Base-by-base conservation (phyloP, 2,329 filamentous ascomycete genomes). In the Fusarium equiseti region DNA sequence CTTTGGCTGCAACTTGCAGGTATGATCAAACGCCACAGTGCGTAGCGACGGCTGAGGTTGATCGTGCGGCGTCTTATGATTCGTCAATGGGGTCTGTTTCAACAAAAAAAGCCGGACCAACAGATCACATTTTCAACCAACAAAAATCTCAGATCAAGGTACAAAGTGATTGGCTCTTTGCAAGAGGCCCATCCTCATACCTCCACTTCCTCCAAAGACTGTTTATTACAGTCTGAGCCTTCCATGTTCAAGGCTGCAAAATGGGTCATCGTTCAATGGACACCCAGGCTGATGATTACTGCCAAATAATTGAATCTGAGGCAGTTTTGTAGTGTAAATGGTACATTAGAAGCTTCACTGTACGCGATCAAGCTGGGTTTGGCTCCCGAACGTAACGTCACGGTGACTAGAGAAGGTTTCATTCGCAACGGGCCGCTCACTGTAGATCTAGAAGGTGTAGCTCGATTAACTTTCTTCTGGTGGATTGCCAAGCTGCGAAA, bases 341-440 rank as follows among this genome's bases (percentile, higher is more conserved):
- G 31, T 8, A 18, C 18, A 20, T 4, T 12, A n/a, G 18, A n/a
- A 22, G 2, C 6, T 15, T 63, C 35, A 9, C 13, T 16, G 10
- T 29, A 29, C 27, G 1, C 13, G 27, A 9, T n/a, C 5, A 5
- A 15, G 40, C 7, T 13, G 26, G 11, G 35, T 18, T 26, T 26
- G 12, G 18, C 7, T 26, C 6, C 24, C n/a, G 8, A 20, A n/a
- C 5, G 2, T 13, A 24, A 49, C 38, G 29, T 60, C 44, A 32
- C 29, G 5, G 6, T 20, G 31, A 31, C 11, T 1, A 27, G 10
- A 22, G 15, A 48, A 32, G 24, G 27, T 49, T 15, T 22, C 29
- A 20, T 35, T 15, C 62, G 62, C 54, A 22, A 61, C 66, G 66
- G 66, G 42, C 66, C 66, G 66, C 18, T 7, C 13, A 3, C 29